Conservation (phyloP, 2,329 filamentous ascomycete genomes). For the Ceratocystis huliohia region DNA sequence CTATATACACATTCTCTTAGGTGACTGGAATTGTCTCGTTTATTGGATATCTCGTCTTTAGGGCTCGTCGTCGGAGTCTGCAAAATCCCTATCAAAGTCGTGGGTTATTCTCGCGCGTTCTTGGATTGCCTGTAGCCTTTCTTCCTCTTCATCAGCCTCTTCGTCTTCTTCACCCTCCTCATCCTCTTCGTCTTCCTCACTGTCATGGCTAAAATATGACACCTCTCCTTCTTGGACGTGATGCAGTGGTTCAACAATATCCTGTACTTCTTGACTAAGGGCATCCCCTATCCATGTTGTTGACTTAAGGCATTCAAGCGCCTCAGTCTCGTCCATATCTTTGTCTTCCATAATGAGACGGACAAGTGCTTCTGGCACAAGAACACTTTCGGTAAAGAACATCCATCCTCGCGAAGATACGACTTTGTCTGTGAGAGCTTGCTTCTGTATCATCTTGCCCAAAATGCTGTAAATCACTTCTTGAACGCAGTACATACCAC, state of each 20-base stretch:
- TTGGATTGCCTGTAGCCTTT: background rate
- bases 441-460: constrained; percentile 45
- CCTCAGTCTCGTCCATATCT: constrained; percentile 32
- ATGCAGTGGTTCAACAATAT: constrained; percentile 20
- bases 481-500: constrained; percentile 59
- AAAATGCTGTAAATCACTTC: constrained; percentile 53
- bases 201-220: background rate
- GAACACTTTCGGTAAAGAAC: constrained; percentile 57
- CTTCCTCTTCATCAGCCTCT: background rate
- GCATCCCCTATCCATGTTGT: constrained; percentile 56
- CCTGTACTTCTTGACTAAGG: constrained; percentile 49
- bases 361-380: constrained; percentile 59
- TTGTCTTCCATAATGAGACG: constrained; percentile 46
- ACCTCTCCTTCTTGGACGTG: constrained; percentile 26
- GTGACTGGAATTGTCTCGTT: background rate
- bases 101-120: constrained; percentile 5
- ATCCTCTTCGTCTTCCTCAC: constrained; percentile 5
- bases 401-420: constrained; percentile 54
- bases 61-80: constrained; percentile 7
- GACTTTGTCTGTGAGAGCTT: constrained; percentile 50
- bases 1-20: constrained; percentile 1
- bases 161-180: background rate
- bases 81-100: constrained; percentile 5
- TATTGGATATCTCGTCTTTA: background rate
- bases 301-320: constrained; percentile 47